Percentiles rank a stretch among this genome's conserved stretches.
These are phyloP conservation scores for Rugonectria rugulosa DNA, from an alignment of 2,329 filamentous ascomycete genomes.

Conservation along the genomic window DNA sequence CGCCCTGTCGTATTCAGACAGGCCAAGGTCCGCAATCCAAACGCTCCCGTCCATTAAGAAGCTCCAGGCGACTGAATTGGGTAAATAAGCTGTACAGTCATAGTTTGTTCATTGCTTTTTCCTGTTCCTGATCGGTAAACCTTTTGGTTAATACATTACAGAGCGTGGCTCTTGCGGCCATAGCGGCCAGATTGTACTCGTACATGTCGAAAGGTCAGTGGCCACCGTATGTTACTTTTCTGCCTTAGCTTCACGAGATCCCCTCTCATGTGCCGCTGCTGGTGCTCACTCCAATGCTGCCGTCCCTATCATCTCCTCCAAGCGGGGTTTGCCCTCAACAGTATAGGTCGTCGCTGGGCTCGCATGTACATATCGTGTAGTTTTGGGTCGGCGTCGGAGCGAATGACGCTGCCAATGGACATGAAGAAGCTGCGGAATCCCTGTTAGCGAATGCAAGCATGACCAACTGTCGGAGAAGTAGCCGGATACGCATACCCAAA, in stretches of 20 bases:
- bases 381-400: slow-evolving; percentile 84
- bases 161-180: slow-evolving; percentile 35
- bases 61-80: not conserved
- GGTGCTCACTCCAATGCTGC: slow-evolving; percentile 4
- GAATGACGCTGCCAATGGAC: slow-evolving; percentile 96
- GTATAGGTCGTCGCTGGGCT: slow-evolving; percentile 76
- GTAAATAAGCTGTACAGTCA: slow-evolving; percentile 17
- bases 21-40: not conserved
- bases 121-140: slow-evolving; percentile 25
- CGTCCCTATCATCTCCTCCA: slow-evolving; percentile 43
- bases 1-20: slow-evolving; percentile 1
- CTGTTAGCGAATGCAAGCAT: slow-evolving; percentile 27
- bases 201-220: slow-evolving; percentile 31
- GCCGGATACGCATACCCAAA: slow-evolving; percentile 73
- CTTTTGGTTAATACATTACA: slow-evolving; percentile 41
- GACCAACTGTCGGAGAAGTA: slow-evolving; percentile 6
- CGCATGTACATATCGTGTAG: slow-evolving; percentile 78
- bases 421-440: slow-evolving; percentile 80
- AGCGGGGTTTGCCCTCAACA: slow-evolving; percentile 54
- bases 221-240: slow-evolving; percentile 38
- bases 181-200: slow-evolving; percentile 38
- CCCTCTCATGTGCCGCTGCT: slow-evolving; percentile 17
- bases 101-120: slow-evolving; percentile 21
- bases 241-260: slow-evolving; percentile 30
- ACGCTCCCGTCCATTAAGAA: not conserved